phyloP scores from a whole-genome alignment of 805 yeast species.

The Zygosaccharomyces lentus region DNA sequence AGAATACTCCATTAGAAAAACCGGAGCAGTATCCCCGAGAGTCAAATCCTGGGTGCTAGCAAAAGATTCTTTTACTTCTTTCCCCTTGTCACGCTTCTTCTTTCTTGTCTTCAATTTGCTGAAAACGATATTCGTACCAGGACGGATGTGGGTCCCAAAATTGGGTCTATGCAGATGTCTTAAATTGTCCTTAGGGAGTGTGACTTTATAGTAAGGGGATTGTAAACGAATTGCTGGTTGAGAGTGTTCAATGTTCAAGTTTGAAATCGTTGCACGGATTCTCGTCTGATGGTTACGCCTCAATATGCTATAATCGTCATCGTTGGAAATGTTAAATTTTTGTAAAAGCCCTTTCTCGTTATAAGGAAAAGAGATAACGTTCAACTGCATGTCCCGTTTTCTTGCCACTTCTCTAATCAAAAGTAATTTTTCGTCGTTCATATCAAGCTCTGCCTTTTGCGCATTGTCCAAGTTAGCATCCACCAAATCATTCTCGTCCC shows the following conservation, averaged over 20 bases:
- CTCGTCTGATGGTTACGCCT: constrained; percentile 85
- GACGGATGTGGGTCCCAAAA: constrained; percentile 57
- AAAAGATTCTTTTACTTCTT: constrained; percentile 70
- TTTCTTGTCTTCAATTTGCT: constrained; percentile 73
- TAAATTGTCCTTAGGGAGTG: constrained; percentile 57
- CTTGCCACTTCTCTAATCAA: constrained; percentile 41
- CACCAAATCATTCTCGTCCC: constrained; percentile 60
- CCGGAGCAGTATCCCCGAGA: constrained; percentile 73
- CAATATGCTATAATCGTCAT: constrained; percentile 74
- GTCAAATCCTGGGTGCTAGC: constrained; percentile 70
- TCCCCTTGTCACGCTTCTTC: constrained; percentile 85
- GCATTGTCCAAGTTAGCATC: constrained; percentile 51
- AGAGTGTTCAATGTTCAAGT: constrained; percentile 85
- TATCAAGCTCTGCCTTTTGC: constrained; percentile 47
- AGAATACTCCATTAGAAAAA: constrained; percentile 79
- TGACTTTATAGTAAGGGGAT: constrained; percentile 85
- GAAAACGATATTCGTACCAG: constrained; percentile 73
- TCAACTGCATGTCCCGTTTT: constrained; percentile 9
- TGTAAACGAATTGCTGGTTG: constrained; percentile 83
- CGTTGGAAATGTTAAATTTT: constrained; percentile 84
- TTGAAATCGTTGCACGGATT: constrained; percentile 88
- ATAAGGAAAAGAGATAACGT: constrained; percentile 40
- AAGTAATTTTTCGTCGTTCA: constrained; percentile 81
- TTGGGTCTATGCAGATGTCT: constrained; percentile 78
- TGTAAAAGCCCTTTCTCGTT: constrained; percentile 50